Evolutionary conservation across 1,284 basidiomycete genomes (phyloP).

Genomic region (Puccinia brachypodii): DNA sequence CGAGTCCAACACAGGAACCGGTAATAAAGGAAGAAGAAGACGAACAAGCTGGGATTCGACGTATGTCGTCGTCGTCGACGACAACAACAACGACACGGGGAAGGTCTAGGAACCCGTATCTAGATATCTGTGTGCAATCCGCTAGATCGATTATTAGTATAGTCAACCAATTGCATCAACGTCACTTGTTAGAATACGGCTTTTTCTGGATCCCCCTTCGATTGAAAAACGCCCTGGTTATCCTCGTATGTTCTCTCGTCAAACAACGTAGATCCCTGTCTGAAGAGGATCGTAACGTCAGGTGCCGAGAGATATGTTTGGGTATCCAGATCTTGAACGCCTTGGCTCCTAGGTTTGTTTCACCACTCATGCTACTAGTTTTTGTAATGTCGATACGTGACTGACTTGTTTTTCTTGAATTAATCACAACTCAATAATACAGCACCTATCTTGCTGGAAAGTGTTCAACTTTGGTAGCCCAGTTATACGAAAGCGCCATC

Average conservation of each 20-base stretch:
- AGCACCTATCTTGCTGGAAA: constrained; percentile 8
- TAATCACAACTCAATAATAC: neutral
- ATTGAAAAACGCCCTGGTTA: neutral
- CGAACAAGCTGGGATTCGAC: neutral
- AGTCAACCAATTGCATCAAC: constrained; percentile 8
- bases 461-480: neutral
- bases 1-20: neutral
- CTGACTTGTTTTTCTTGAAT: neutral
- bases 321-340: constrained; percentile 31
- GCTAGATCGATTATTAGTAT: neutral
- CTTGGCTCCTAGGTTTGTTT: constrained; percentile 32
- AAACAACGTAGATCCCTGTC: constrained; percentile 9
- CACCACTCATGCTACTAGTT: neutral
- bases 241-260: constrained; percentile 22
- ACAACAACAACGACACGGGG: neutral
- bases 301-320: neutral
- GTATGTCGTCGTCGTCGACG: neutral
- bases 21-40: neutral
- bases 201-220: constrained; percentile 33
- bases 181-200: neutral
- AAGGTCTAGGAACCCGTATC: neutral
- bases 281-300: neutral
- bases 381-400: neutral
- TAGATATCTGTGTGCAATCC: constrained; percentile 25
- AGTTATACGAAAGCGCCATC: neutral